These are phyloP conservation scores for Truncatella angustata DNA, from an alignment of 2,329 filamentous ascomycete species.

Conservation along the genomic window DNA sequence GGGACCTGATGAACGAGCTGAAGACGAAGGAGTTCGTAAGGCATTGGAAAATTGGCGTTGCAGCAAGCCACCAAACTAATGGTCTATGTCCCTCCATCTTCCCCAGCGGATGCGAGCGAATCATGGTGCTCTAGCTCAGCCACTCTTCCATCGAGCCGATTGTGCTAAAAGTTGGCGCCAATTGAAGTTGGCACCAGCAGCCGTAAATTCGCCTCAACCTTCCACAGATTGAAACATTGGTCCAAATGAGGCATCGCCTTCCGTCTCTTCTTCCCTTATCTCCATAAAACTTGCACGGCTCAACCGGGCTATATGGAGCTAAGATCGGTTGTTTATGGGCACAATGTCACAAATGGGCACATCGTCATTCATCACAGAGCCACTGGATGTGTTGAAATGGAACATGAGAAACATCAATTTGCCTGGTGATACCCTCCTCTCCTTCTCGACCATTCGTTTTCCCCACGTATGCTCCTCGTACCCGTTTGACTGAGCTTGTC, in stretches of 20 bases:
- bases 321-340: background rate
- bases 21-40: no score
- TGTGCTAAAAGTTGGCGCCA: background rate
- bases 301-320: background rate
- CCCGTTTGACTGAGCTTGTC: no score
- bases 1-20: no score
- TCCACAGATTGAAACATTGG: background rate
- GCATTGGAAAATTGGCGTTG: no score
- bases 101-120: background rate
- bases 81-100: background rate
- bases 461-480: no score
- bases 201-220: conserved; percentile 1
- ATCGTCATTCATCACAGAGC: no score
- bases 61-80: no score
- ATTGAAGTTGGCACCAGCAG: background rate
- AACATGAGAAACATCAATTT: no score
- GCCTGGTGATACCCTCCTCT: no score
- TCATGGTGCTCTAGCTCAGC: background rate
- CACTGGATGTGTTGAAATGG: no score
- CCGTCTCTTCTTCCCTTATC: background rate
- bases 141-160: background rate
- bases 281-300: background rate
- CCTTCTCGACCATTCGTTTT: no score
- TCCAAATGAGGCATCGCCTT: background rate
- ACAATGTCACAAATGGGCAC: no score